Conservation (phyloP, 805 yeast species). For the Sugiyamaella chiloensis region DNA sequence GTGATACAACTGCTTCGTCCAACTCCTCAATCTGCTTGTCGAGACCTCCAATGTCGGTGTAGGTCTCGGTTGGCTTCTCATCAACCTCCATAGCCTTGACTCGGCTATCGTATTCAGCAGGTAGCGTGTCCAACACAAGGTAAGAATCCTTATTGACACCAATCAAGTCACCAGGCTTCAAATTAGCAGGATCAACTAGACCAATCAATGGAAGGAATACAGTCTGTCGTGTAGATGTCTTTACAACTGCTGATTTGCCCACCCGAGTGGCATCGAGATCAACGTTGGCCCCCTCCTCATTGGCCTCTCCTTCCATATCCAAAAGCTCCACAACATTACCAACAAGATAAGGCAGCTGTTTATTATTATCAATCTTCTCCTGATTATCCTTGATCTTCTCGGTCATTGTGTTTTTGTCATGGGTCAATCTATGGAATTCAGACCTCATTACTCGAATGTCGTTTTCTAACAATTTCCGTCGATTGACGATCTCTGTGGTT, state of each 20-base stretch:
- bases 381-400: constrained; percentile 94
- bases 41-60: constrained; percentile 95
- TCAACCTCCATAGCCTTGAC: constrained; percentile 99
- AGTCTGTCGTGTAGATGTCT: constrained; percentile 96
- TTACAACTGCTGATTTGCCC: constrained; percentile 97
- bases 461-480: constrained; percentile 85
- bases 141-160: constrained; percentile 98
- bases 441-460: constrained; percentile 94
- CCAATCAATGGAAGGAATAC: constrained; percentile 95
- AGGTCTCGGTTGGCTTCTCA: constrained; percentile 96
- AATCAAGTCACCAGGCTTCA: constrained; percentile 95
- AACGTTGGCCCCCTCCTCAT: constrained; percentile 90
- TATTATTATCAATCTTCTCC: constrained; percentile 92
- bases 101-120: constrained; percentile 95
- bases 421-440: constrained; percentile 83
- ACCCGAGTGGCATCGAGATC: constrained; percentile 86
- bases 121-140: constrained; percentile 86
- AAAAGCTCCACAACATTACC: constrained; percentile 94
- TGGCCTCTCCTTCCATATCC: constrained; percentile 74
- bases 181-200: constrained; percentile 81
- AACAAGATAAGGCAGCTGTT: constrained; percentile 91
- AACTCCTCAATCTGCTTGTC: constrained; percentile 98
- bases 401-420: constrained; percentile 88
- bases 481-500: constrained; percentile 76
- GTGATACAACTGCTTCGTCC: constrained; percentile 96